Percentiles rank a stretch among this genome's conserved stretches.
Conservation (phyloP, 2,329 filamentous ascomycete genomes). For the Colletotrichum noveboracense region DNA sequence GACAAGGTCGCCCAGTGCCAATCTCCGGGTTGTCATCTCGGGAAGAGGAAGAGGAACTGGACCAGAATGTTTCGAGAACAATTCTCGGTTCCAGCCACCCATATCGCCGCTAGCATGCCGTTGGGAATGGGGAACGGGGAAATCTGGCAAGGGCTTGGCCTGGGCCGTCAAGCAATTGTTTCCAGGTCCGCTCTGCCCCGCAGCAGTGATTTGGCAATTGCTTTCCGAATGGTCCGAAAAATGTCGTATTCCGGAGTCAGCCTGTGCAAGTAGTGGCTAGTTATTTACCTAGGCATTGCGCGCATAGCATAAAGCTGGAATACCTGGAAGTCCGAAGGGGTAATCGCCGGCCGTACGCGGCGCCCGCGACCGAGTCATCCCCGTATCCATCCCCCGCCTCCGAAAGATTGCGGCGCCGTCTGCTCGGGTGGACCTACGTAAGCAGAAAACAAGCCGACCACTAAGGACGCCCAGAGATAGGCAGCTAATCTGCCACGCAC, state of each 20-base stretch:
- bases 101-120: not conserved
- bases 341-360: not conserved
- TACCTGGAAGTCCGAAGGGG: not conserved
- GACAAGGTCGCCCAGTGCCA: not conserved
- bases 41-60: not conserved
- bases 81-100: not conserved
- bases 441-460: not conserved
- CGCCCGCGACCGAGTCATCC: not conserved
- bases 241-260: not conserved
- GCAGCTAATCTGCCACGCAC: not conserved
- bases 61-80: conserved; percentile 16
- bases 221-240: not conserved
- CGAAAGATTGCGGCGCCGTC: not conserved
- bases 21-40: conserved; percentile 14
- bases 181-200: not conserved
- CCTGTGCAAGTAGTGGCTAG: not conserved
- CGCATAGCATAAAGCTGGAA: not conserved
- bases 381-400: not conserved
- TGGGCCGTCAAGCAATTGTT: not conserved
- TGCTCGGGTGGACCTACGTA: not conserved
- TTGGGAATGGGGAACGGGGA: not conserved
- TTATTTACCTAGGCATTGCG: not conserved
- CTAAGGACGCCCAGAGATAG: not conserved
- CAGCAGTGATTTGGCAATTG: not conserved
- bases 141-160: not conserved